Percentiles rank a stretch among this genome's conserved stretches.
These are phyloP conservation scores for Fragilaria radians DNA, from an alignment of 108 stramenopile species.

Conservation along the genomic window DNA sequence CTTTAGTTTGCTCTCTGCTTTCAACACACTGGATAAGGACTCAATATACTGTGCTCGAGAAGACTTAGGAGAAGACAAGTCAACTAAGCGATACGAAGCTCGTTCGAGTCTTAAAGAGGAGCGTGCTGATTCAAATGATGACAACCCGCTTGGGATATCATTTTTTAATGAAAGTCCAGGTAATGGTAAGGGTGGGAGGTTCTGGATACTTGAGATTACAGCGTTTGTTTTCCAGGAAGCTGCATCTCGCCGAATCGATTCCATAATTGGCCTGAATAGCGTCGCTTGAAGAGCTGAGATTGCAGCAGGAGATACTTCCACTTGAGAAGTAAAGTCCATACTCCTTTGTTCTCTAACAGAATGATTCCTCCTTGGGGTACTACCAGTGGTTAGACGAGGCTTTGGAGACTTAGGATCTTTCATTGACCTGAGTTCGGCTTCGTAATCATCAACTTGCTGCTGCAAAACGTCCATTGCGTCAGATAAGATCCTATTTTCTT, in stretches of 20 bases:
- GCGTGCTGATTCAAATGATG: too few species aligned
- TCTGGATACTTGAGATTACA: conserved; percentile 15
- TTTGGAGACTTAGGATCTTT: conserved; percentile 58
- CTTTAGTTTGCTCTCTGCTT: too few species aligned
- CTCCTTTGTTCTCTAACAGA: conserved; percentile 19
- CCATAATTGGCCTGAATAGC: conserved; percentile 68
- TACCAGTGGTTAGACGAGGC: conserved; percentile 2
- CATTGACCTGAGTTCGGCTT: conserved; percentile 58
- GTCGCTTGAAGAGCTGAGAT: conserved; percentile 48
- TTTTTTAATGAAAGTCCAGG: too few species aligned
- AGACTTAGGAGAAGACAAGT: too few species aligned
- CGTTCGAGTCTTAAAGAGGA: too few species aligned
- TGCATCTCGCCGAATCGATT: conserved; percentile 57
- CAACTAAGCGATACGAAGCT: too few species aligned
- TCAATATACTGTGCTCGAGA: too few species aligned
- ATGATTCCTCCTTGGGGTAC: conserved; percentile 19
- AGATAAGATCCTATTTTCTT: conserved; percentile 59
- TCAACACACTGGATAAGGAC: too few species aligned
- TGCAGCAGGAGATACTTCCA: conserved; percentile 12
- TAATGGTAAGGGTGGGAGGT: too few species aligned
- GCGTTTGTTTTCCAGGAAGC: conserved; percentile 62
- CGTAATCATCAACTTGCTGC: conserved; percentile 75
- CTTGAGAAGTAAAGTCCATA: conserved; percentile 8
- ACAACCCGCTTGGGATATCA: too few species aligned
- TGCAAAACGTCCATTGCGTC: conserved; percentile 83